phyloP scores from a whole-genome alignment of 2,329 filamentous ascomycete species.

The Falciphora oryzae region DNA sequence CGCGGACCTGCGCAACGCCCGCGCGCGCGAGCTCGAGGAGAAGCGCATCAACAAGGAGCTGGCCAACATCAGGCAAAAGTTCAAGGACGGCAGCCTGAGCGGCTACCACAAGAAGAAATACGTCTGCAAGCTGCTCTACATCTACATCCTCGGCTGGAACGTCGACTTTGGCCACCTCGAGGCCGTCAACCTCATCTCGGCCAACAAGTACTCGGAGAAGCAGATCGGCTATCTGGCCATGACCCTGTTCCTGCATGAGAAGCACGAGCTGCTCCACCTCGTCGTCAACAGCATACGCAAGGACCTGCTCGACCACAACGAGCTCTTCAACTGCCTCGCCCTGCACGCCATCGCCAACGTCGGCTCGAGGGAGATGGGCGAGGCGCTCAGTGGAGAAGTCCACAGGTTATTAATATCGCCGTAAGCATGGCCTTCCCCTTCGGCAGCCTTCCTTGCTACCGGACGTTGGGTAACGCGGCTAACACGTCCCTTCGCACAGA shows the following conservation, averaged over 20 bases:
- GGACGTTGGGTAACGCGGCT: conserved; percentile 15
- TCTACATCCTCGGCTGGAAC: conserved; percentile 98
- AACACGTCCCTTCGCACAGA: conserved; percentile 22
- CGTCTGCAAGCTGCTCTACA: conserved; percentile 98
- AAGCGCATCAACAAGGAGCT: conserved; percentile 99
- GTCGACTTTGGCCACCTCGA: conserved; percentile 98
- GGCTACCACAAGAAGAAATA: conserved; percentile 99
- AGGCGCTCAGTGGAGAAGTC: conserved; percentile 85
- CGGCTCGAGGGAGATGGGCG: conserved; percentile 93
- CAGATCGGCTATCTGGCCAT: conserved; percentile 98
- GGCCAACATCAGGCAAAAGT: conserved; percentile 97
- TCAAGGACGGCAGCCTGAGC: conserved; percentile 89
- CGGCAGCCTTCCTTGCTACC: background rate
- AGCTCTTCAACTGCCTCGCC: conserved; percentile 94
- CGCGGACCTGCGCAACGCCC: conserved; percentile 88
- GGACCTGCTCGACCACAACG: conserved; percentile 89
- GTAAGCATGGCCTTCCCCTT: conserved; percentile 44
- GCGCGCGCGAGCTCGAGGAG: conserved; percentile 92
- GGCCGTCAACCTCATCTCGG: conserved; percentile 95
- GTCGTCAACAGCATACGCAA: conserved; percentile 99
- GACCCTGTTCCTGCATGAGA: conserved; percentile 93
- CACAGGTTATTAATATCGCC: conserved; percentile 92
- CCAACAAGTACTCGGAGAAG: conserved; percentile 97
- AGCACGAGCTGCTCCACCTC: conserved; percentile 90
- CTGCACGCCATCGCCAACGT: conserved; percentile 98